phyloP scores from a whole-genome alignment of 257 asterid species.

The Fraxinus pennsylvanica region DNA sequence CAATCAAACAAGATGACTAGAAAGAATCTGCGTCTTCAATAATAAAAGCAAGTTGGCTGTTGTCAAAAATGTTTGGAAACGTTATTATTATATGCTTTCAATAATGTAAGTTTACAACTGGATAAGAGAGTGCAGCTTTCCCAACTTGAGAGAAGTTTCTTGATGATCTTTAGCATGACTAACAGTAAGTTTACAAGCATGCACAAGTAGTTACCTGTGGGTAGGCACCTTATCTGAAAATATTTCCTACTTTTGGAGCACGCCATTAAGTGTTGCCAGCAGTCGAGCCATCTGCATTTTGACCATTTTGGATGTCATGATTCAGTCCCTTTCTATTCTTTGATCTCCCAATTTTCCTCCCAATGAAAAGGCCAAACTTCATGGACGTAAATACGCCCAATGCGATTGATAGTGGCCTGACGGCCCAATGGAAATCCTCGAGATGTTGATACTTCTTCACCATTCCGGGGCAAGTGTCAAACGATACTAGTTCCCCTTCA shows the following conservation, averaged over 20 bases:
- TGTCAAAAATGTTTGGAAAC: no score
- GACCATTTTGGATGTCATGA: conserved; percentile 17
- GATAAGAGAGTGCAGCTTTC: not conserved
- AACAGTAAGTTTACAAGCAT: not conserved
- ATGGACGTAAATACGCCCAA: conserved; percentile 38
- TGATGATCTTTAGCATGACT: not conserved
- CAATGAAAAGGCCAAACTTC: conserved; percentile 47
- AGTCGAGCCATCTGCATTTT: conserved; percentile 18
- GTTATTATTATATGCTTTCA: no score
- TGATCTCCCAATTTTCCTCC: conserved; percentile 30
- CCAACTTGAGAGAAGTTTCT: not conserved
- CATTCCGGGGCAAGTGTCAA: conserved; percentile 49
- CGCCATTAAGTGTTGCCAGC: conserved; percentile 27
- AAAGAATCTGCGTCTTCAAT: no score
- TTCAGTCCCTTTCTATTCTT: conserved; percentile 14
- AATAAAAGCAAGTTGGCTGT: no score
- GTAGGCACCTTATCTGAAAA: not conserved
- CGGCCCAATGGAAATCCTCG: conserved; percentile 69
- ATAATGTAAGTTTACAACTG: not conserved
- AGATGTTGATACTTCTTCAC: conserved; percentile 53
- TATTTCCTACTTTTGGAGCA: conserved; percentile 26
- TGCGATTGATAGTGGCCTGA: conserved; percentile 48
- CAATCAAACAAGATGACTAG: no score
- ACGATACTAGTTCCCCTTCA: conserved; percentile 52
- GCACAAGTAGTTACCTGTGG: not conserved